Conservation (phyloP, 371 early-diverging fungal species). For the Apophysomyces variabilis region DNA sequence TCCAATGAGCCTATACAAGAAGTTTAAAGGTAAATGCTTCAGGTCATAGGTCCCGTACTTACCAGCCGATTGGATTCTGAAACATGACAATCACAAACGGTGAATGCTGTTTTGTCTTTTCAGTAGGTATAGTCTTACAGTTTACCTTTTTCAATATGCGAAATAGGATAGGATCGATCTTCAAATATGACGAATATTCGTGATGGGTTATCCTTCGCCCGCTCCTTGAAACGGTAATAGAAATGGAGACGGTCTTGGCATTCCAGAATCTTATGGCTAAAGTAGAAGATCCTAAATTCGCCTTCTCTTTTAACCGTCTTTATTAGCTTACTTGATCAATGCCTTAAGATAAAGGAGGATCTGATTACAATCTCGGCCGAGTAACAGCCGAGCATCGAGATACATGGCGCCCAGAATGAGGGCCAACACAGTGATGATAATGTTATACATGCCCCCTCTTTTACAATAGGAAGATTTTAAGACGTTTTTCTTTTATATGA, state of each 20-base stretch:
- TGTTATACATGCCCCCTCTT: too few relatives aligned
- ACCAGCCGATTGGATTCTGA: conserved; percentile 26
- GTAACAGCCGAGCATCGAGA: conserved; percentile 9
- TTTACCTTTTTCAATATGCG: conserved; percentile 33
- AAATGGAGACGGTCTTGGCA: conserved; percentile 19
- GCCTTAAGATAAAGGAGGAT: too few relatives aligned
- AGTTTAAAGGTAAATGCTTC: too few relatives aligned
- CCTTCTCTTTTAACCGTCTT: too few relatives aligned
- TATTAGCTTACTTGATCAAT: too few relatives aligned
- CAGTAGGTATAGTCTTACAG: conserved; percentile 12
- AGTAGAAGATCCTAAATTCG: not conserved
- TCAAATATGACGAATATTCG: conserved; percentile 30
- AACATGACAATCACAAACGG: conserved; percentile 1
- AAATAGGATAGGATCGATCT: conserved; percentile 32
- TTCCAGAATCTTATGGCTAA: not conserved
- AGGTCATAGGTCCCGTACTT: not conserved
- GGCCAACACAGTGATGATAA: not conserved
- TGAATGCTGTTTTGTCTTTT: not conserved
- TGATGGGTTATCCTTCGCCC: conserved; percentile 27
- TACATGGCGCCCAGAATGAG: conserved; percentile 18
- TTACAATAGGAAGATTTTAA: too few relatives aligned
- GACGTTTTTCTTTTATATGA: too few relatives aligned
- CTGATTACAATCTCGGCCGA: conserved; percentile 2
- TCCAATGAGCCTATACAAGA: conserved; percentile 30
- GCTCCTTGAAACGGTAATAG: conserved; percentile 33